A percentile compares a stretch with the other conserved stretches of the same genome.
Evolutionary conservation across 306 rosid genomes (phyloP).

Genomic region (Pyrus betulifolia): DNA sequence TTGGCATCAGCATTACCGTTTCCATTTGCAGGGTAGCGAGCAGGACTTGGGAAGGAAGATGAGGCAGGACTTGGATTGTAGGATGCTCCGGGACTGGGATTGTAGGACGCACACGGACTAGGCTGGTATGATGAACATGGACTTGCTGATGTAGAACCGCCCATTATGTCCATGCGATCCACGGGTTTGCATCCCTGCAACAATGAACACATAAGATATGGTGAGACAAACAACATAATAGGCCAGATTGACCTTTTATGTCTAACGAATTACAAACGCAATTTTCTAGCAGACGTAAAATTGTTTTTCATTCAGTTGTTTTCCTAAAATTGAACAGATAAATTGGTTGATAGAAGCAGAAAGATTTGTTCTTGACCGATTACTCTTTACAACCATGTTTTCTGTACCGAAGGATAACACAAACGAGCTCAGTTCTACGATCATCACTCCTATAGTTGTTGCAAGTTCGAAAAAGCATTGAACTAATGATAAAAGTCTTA

Average conservation of each 20-base stretch:
- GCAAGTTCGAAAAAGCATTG: not conserved
- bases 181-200: slow-evolving; percentile 48
- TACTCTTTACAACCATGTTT: not conserved
- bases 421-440: not conserved
- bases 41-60: slow-evolving; percentile 55
- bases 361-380: not conserved
- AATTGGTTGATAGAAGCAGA: not conserved
- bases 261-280: not conserved
- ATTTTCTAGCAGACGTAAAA: not conserved
- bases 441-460: not conserved
- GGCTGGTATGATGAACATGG: slow-evolving; percentile 48
- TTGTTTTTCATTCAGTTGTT: not conserved
- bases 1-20: slow-evolving; percentile 43
- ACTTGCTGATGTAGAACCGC: slow-evolving; percentile 51
- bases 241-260: not conserved
- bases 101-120: slow-evolving; percentile 35
- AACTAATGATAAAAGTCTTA: not conserved
- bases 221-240: not conserved
- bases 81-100: slow-evolving; percentile 40
- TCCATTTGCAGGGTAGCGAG: slow-evolving; percentile 32
- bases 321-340: not conserved
- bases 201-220: not conserved
- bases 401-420: not conserved
- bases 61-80: slow-evolving; percentile 53
- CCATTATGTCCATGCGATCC: slow-evolving; percentile 48